These are phyloP conservation scores for Paraphaeosphaeria minitans DNA, from an alignment of 2,329 filamentous ascomycete genomes.

Conservation along the genomic window DNA sequence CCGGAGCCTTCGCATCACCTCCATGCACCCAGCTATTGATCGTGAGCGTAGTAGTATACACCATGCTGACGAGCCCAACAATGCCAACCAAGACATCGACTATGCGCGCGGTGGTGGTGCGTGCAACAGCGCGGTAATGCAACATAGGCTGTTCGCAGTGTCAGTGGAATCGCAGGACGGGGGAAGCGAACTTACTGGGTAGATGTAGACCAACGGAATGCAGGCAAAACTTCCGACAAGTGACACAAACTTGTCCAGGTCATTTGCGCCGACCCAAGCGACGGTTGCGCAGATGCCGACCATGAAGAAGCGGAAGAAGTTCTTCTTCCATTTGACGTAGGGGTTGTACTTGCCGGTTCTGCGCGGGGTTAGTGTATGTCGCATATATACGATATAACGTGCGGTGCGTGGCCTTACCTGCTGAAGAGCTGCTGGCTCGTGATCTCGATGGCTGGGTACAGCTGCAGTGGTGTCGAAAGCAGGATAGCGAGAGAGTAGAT, in stretches of 20 bases:
- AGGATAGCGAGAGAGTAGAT: constrained; percentile 98
- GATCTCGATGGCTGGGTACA: constrained; percentile 97
- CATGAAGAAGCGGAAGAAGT: constrained; percentile 90
- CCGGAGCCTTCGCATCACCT: constrained; percentile 57
- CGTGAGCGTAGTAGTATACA: constrained; percentile 87
- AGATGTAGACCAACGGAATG: constrained; percentile 95
- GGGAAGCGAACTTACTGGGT: constrained; percentile 71
- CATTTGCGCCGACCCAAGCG: constrained; percentile 89
- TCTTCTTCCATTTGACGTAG: constrained; percentile 99
- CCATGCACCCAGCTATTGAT: constrained; percentile 82
- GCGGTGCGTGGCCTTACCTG: constrained; percentile 25
- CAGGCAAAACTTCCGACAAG: constrained; percentile 97
- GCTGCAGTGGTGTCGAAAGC: constrained; percentile 90
- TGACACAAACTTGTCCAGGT: constrained; percentile 96
- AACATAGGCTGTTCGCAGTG: constrained; percentile 72
- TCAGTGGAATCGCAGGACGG: background rate
- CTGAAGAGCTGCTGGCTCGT: constrained; percentile 94
- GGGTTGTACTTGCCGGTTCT: constrained; percentile 95
- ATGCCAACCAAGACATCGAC: constrained; percentile 78
- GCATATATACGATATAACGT: background rate
- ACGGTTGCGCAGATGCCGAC: constrained; percentile 85
- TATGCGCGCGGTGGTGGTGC: constrained; percentile 67
- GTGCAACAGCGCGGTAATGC: constrained; percentile 81
- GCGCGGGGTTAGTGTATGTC: background rate
- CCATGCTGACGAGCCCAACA: constrained; percentile 86